phyloP scores from a whole-genome alignment of 148 eudicot genomes.

The Rhododendron mucronatum region DNA sequence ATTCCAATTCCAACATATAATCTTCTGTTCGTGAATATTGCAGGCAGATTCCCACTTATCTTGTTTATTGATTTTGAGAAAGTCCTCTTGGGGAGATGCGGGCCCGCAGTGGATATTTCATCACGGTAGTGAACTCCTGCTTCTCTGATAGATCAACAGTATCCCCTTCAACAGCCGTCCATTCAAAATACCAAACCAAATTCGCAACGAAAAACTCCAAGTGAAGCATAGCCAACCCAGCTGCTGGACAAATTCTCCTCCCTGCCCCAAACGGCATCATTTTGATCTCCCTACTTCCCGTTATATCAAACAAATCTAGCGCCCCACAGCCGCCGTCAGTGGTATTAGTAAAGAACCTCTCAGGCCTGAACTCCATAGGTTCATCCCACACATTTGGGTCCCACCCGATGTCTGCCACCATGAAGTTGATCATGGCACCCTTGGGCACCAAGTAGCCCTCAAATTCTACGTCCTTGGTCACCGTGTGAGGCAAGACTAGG shows the following conservation, averaged over 20 bases:
- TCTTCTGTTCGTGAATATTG: background rate
- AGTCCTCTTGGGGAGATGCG: slow-evolving; percentile 31
- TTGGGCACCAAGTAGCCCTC: slow-evolving; percentile 51
- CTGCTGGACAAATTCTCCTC: slow-evolving; percentile 60
- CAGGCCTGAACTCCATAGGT: slow-evolving; percentile 63
- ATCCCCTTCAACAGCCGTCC: slow-evolving; percentile 37
- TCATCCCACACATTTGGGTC: slow-evolving; percentile 62
- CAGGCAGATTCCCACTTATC: background rate
- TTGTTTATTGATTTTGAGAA: background rate
- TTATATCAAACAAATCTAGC: slow-evolving; percentile 34
- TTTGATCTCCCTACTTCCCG: slow-evolving; percentile 60
- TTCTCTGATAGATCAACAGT: slow-evolving; percentile 59
- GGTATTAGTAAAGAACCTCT: slow-evolving; percentile 35
- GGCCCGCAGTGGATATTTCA: slow-evolving; percentile 57
- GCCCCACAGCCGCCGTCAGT: background rate
- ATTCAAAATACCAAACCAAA: slow-evolving; percentile 57
- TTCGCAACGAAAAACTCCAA: slow-evolving; percentile 64
- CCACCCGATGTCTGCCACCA: slow-evolving; percentile 62
- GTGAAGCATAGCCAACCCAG: slow-evolving; percentile 51
- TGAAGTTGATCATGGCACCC: slow-evolving; percentile 39
- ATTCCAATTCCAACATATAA: background rate
- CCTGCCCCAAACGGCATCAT: slow-evolving; percentile 83
- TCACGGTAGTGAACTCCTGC: slow-evolving; percentile 45
- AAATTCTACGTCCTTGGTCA: slow-evolving; percentile 40
- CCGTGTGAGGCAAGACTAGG: slow-evolving; percentile 52